phyloP scores from a whole-genome alignment of 2,329 filamentous ascomycete species.

The Aspergillus carbonarius region DNA sequence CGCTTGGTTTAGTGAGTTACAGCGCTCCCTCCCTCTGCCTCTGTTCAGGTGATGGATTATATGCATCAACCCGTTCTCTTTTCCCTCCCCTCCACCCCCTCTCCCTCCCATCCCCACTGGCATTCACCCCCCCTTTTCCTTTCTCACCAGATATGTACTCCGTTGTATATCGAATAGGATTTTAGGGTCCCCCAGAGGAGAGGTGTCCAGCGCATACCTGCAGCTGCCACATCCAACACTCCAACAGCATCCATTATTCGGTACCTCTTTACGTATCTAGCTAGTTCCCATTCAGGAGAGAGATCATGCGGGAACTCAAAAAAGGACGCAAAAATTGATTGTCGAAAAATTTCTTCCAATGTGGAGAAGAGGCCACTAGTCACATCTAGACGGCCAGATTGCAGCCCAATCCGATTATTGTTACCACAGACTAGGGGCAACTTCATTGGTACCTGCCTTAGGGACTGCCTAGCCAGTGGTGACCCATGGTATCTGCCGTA shows the following conservation, averaged over 20 bases:
- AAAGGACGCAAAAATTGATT: slow-evolving; percentile 1
- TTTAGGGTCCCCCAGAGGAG: background rate
- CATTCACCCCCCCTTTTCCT: background rate
- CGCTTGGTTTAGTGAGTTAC: background rate
- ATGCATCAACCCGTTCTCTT: slow-evolving; percentile 6
- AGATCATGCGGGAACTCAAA: background rate
- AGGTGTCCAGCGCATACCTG: slow-evolving; percentile 5
- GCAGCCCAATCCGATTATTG: slow-evolving; percentile 21
- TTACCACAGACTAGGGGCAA: slow-evolving; percentile 9
- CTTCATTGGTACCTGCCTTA: slow-evolving; percentile 23
- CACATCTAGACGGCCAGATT: slow-evolving; percentile 9
- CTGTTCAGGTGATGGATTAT: slow-evolving; percentile 1
- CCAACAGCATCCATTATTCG: background rate
- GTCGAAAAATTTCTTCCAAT: slow-evolving; percentile 15
- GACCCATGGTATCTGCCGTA: slow-evolving; percentile 15
- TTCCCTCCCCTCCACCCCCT: background rate
- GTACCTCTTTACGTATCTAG: background rate
- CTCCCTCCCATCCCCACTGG: background rate
- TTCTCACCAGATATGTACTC: background rate
- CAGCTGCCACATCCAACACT: background rate
- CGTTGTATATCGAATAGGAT: background rate
- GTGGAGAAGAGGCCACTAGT: slow-evolving; percentile 17
- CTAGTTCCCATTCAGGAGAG: background rate
- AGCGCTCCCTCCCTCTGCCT: background rate
- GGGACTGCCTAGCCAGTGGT: slow-evolving; percentile 14